Percentiles rank a stretch among this genome's conserved stretches.
Evolutionary conservation across 1,284 basidiomycete genomes (phyloP).

Genomic region (Cystobasidiaceae sp.): DNA sequence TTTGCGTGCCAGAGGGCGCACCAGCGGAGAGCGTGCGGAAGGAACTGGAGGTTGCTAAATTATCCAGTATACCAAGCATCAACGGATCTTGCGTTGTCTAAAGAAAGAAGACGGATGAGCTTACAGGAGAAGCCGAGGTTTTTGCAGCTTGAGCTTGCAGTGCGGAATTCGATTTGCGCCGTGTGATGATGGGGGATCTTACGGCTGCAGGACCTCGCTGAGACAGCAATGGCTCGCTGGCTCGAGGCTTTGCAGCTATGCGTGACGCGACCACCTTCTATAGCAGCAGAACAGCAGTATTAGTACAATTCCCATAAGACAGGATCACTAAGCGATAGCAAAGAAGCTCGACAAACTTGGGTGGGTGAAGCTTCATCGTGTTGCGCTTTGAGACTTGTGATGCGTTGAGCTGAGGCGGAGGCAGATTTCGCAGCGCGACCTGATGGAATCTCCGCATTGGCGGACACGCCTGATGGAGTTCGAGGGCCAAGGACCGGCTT

Average conservation of each 20-base stretch:
- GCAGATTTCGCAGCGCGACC: no score
- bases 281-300: background rate
- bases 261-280: background rate
- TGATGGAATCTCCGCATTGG: no score
- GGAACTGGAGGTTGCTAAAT: background rate
- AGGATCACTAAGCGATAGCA: background rate
- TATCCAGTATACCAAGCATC: background rate
- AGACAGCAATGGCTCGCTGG: constrained; percentile 15
- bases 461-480: no score
- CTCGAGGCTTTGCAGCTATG: background rate
- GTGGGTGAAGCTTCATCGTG: no score
- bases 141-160: background rate
- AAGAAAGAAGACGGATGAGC: background rate
- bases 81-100: background rate
- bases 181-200: constrained; percentile 13
- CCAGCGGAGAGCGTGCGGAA: background rate
- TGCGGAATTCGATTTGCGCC: constrained; percentile 19
- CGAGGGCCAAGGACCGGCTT: no score
- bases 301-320: background rate
- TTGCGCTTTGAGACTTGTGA: no score
- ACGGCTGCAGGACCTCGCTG: background rate
- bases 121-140: background rate
- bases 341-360: background rate
- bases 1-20: background rate
- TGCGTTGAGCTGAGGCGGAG: no score